These are phyloP conservation scores for Tulasnella sp. DNA, from an alignment of 768 basidiomycete species.

Conservation along the genomic window DNA sequence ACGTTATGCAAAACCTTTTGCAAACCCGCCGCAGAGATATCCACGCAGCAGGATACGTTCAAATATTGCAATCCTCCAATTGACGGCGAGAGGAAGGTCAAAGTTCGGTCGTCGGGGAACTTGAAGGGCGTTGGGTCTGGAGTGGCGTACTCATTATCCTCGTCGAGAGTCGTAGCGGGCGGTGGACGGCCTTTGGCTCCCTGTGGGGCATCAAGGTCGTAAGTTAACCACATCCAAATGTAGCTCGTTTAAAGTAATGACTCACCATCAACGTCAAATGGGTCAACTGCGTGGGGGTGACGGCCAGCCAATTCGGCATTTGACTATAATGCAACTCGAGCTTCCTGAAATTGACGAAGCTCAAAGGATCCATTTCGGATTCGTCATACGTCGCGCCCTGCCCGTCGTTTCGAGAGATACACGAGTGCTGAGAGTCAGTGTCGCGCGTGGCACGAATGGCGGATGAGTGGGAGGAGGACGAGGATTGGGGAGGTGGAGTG, in stretches of 20 bases:
- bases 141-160: neutral
- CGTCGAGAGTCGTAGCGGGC: slow-evolving; percentile 7
- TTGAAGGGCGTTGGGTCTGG: slow-evolving; percentile 30
- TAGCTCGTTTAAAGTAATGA: neutral
- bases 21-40: slow-evolving; percentile 30
- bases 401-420: slow-evolving; percentile 4
- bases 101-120: slow-evolving; percentile 32
- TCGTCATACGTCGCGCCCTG: slow-evolving; percentile 32
- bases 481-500: neutral
- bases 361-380: slow-evolving; percentile 17
- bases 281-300: slow-evolving; percentile 24
- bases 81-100: slow-evolving; percentile 23
- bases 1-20: slow-evolving; percentile 19
- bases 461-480: neutral
- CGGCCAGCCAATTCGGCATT: slow-evolving; percentile 32
- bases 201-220: neutral
- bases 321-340: slow-evolving; percentile 32
- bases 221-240: neutral
- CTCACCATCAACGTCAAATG: slow-evolving; percentile 29
- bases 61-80: slow-evolving; percentile 26
- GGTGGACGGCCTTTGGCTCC: slow-evolving; percentile 34
- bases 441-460: neutral
- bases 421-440: slow-evolving; percentile 15
- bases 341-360: slow-evolving; percentile 8
- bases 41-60: slow-evolving; percentile 30